A percentile compares a stretch with the other conserved stretches of the same genome.
Conservation (phyloP, 1,284 basidiomycete genomes). For the Meripilus lineatus region DNA sequence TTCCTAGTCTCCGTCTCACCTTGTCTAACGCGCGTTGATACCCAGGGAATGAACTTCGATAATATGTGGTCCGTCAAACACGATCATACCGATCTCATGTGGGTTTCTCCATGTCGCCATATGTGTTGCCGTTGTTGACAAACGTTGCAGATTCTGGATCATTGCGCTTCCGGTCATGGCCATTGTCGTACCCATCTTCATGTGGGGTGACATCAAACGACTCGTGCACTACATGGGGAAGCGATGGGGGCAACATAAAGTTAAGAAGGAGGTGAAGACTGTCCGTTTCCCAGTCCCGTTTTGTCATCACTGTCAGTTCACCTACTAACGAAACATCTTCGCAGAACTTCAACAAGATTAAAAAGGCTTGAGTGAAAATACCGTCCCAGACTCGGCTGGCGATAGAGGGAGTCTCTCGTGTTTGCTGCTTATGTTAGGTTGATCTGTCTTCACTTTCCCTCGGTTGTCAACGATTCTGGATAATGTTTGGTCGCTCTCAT, state of each 20-base stretch:
- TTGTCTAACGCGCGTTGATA: not conserved
- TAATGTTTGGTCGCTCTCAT: no score
- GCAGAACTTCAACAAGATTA: not conserved
- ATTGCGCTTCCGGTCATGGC: conserved; percentile 60
- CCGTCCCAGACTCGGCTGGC: no score
- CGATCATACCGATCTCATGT: conserved; percentile 47
- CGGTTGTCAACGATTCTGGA: no score
- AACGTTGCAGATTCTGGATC: conserved; percentile 49
- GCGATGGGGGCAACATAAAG: conserved; percentile 20
- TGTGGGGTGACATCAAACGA: conserved; percentile 46
- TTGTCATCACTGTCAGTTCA: no score
- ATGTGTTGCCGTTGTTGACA: conserved; percentile 1
- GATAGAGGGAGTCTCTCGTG: no score
- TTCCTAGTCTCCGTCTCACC: not conserved
- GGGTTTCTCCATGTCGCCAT: conserved; percentile 20
- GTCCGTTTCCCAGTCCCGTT: no score
- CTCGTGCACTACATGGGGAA: conserved; percentile 43
- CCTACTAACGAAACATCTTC: no score
- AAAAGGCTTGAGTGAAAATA: no score
- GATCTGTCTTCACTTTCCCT: no score
- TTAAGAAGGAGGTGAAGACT: conserved; percentile 22
- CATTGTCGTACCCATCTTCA: conserved; percentile 50
- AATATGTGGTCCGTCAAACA: conserved; percentile 44
- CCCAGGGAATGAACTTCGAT: conserved; percentile 65
- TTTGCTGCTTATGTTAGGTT: no score